A percentile compares a stretch with the other conserved stretches of the same genome.
Evolutionary conservation across 2,329 filamentous ascomycete species (phyloP).

Genomic region (Scedosporium apiospermum): DNA sequence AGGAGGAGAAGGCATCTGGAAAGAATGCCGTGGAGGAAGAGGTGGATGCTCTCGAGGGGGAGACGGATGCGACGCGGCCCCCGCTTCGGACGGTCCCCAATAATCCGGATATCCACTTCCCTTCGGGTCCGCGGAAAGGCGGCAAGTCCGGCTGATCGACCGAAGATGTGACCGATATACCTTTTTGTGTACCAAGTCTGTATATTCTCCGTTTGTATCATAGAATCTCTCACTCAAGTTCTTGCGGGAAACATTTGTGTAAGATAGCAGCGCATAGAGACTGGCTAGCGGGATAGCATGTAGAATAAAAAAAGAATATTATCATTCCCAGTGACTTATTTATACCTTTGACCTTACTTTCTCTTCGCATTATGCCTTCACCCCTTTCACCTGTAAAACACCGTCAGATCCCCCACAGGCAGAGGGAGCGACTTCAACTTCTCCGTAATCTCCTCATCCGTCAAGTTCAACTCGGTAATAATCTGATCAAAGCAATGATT

Average conservation of each 20-base stretch:
- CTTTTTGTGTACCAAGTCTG: background rate
- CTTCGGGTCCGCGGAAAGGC: constrained; percentile 8
- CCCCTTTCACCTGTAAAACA: constrained; percentile 38
- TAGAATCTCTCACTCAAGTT: background rate
- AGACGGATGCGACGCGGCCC: constrained; percentile 7
- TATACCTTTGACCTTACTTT: background rate
- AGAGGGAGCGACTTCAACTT: constrained; percentile 50
- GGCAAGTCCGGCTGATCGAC: background rate
- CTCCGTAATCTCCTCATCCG: constrained; percentile 60
- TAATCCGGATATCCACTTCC: constrained; percentile 15
- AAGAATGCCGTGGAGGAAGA: constrained; percentile 4
- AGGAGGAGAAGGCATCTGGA: constrained; percentile 26
- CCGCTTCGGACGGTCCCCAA: constrained; percentile 10
- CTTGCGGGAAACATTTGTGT: background rate
- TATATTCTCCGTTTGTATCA: background rate
- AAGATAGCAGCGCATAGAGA: constrained; percentile 1
- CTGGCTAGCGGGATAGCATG: background rate
- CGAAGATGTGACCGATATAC: background rate
- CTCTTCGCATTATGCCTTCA: background rate
- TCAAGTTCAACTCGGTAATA: constrained; percentile 63
- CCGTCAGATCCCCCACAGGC: constrained; percentile 41
- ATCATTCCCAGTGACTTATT: background rate
- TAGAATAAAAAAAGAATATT: background rate
- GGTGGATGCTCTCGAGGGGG: constrained; percentile 2
- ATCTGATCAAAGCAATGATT: constrained; percentile 74